These are phyloP conservation scores for Pythium vanterpoolii DNA, from an alignment of 352 stramenopile species.

Conservation along the genomic window DNA sequence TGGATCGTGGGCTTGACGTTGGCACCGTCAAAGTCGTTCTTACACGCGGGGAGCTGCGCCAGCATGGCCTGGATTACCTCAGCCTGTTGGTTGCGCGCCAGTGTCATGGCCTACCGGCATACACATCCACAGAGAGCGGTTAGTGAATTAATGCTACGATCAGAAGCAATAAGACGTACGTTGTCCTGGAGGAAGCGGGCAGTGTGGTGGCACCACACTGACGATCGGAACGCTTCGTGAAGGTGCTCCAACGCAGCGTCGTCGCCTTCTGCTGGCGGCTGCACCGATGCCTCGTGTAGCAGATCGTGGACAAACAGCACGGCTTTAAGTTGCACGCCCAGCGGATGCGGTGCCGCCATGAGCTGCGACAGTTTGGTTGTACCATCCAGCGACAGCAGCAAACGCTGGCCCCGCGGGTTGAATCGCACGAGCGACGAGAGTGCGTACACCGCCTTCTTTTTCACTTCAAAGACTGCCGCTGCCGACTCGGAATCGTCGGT, in stretches of 20 bases:
- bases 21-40: conserved; percentile 33
- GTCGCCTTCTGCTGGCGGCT: conserved; percentile 6
- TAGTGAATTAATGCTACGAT: neutral
- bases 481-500: neutral
- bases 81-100: conserved; percentile 42
- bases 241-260: conserved; percentile 40
- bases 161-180: conserved; percentile 6
- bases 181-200: conserved; percentile 35
- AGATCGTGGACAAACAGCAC: conserved; percentile 73
- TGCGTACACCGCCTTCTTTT: conserved; percentile 83
- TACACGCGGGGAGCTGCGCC: conserved; percentile 56
- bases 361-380: conserved; percentile 26
- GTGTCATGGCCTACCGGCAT: conserved; percentile 29
- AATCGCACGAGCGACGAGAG: conserved; percentile 67
- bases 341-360: conserved; percentile 38
- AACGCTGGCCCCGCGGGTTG: conserved; percentile 61
- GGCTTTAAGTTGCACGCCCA: conserved; percentile 64
- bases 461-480: conserved; percentile 53
- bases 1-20: conserved; percentile 41
- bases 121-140: neutral
- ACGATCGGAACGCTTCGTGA: conserved; percentile 39
- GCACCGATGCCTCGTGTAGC: conserved; percentile 34
- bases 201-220: conserved; percentile 56
- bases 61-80: conserved; percentile 60
- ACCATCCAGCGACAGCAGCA: conserved; percentile 45